These are phyloP conservation scores for Lodderomyces orthopsilosis DNA, from an alignment of 1,139 yeast species.

Conservation along the genomic window DNA sequence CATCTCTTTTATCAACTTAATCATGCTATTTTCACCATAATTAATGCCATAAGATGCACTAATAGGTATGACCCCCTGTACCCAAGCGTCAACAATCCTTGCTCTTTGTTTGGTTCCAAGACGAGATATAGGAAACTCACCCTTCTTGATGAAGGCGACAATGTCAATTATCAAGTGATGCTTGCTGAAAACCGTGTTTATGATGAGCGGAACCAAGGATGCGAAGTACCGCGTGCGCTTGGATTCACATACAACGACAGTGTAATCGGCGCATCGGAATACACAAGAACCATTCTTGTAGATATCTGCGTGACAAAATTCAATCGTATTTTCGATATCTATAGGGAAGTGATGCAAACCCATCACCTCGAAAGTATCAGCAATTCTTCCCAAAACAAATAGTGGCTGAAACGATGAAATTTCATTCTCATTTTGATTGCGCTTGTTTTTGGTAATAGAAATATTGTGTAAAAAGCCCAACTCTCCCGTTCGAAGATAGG, in stretches of 20 bases:
- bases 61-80: constrained; percentile 46
- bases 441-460: constrained; percentile 39
- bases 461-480: constrained; percentile 86
- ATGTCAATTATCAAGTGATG: constrained; percentile 87
- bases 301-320: constrained; percentile 59
- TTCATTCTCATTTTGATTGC: constrained; percentile 23
- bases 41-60: constrained; percentile 51
- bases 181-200: constrained; percentile 71
- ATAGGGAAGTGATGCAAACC: constrained; percentile 90
- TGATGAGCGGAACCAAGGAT: constrained; percentile 78
- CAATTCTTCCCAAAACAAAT: constrained; percentile 80
- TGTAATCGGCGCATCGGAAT: constrained; percentile 79
- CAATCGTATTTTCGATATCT: constrained; percentile 79
- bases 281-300: constrained; percentile 62
- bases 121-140: constrained; percentile 65
- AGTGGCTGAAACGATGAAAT: constrained; percentile 66
- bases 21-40: constrained; percentile 65
- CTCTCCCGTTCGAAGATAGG: constrained; percentile 88
- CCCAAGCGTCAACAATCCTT: constrained; percentile 58
- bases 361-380: constrained; percentile 86
- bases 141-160: constrained; percentile 71
- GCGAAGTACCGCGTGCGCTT: constrained; percentile 53
- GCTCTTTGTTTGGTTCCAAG: constrained; percentile 77
- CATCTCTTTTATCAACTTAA: constrained; percentile 51
- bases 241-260: constrained; percentile 77